Evolutionary conservation across 192 early-diverging fungal genomes (phyloP).

Genomic region (Entomortierella lignicola): DNA sequence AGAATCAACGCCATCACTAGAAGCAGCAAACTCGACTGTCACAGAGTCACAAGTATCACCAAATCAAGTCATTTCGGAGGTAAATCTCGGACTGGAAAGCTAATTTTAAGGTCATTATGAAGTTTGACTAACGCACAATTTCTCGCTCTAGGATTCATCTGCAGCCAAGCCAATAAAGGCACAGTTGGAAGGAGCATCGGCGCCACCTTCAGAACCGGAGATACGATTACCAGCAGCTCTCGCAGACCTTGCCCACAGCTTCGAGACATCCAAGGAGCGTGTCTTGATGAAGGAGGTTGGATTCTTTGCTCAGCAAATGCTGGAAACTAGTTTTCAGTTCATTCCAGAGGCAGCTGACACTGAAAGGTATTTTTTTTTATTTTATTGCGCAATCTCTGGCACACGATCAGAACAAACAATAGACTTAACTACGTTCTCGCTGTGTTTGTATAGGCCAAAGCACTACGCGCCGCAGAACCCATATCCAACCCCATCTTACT

Average conservation of each 20-base stretch:
- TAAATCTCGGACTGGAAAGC: background rate
- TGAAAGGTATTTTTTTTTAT: slow-evolving; percentile 69
- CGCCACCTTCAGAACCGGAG: slow-evolving; percentile 42
- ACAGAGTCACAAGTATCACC: slow-evolving; percentile 75
- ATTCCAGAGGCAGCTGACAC: slow-evolving; percentile 89
- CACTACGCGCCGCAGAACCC: slow-evolving; percentile 80
- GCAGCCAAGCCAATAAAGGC: background rate
- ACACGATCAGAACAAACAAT: too few relatives aligned
- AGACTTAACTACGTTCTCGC: background rate
- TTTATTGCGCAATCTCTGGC: too few relatives aligned
- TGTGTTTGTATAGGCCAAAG: slow-evolving; percentile 63
- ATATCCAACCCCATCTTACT: slow-evolving; percentile 88
- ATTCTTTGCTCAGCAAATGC: slow-evolving; percentile 75
- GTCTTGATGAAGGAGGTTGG: slow-evolving; percentile 61
- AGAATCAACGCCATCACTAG: slow-evolving; percentile 12
- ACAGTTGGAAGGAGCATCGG: slow-evolving; percentile 3
- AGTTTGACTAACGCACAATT: too few relatives aligned
- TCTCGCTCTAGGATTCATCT: background rate
- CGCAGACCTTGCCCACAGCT: slow-evolving; percentile 66
- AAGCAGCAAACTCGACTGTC: slow-evolving; percentile 49
- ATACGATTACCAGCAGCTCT: slow-evolving; percentile 64
- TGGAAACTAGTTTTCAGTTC: slow-evolving; percentile 87
- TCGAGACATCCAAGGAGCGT: slow-evolving; percentile 64
- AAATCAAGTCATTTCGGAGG: background rate
- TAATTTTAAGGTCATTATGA: too few relatives aligned